Conservation (phyloP, 2,329 filamentous ascomycete genomes). For the Sphaerulina vaccinii region DNA sequence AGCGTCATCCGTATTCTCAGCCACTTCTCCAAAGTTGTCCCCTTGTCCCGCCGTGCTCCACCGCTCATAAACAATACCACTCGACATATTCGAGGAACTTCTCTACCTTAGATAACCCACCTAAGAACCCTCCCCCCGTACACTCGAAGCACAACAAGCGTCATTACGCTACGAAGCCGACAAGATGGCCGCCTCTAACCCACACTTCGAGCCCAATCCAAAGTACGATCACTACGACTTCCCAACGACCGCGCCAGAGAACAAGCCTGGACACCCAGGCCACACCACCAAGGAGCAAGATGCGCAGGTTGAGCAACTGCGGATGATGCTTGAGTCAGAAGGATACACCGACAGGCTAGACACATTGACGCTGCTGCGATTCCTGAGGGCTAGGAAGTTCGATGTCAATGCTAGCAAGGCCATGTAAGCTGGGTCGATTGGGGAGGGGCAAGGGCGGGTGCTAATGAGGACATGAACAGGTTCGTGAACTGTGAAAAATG, state of each 20-base stretch:
- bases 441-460: background rate
- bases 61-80: constrained; percentile 1
- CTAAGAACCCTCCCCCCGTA: too few species aligned
- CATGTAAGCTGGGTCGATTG: constrained; percentile 64
- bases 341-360: constrained; percentile 84
- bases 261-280: constrained; percentile 78
- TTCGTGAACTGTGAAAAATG: constrained; percentile 88
- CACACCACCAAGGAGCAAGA: constrained; percentile 83
- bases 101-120: too few species aligned
- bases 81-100: too few species aligned
- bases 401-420: constrained; percentile 78
- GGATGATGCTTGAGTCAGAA: constrained; percentile 76
- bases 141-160: background rate
- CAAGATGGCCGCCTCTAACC: constrained; percentile 35
- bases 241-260: constrained; percentile 71
- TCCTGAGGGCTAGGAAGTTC: constrained; percentile 88
- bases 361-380: constrained; percentile 79
- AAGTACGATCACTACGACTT: constrained; percentile 98
- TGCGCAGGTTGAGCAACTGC: constrained; percentile 83
- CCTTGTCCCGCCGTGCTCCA: background rate
- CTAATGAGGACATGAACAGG: constrained; percentile 56
- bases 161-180: background rate
- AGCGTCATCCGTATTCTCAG: too few species aligned
- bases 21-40: too few species aligned
- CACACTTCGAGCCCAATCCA: constrained; percentile 62